Evolutionary conservation across 768 basidiomycete species (phyloP), one percentile per base, ranked within the genome.

Genomic region (Sarcodon aspratus): DNA sequence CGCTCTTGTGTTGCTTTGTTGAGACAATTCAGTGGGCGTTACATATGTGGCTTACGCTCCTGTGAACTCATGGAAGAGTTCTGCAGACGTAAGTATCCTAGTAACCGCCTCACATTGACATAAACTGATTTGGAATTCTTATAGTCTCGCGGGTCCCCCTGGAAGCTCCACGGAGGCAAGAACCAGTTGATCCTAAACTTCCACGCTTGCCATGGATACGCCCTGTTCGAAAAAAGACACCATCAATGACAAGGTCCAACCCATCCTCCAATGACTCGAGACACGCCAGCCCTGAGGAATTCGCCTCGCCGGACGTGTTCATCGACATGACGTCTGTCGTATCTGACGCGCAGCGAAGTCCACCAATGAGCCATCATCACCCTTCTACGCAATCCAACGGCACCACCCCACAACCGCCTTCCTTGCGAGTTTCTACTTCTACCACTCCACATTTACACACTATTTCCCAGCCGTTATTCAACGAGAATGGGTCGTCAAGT

Each of bases 1-100:
- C 76, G 89, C 42, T 90, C 87, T 3, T 95, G 91, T 58, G 86
- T 95, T 7, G 85, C 85, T 4, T 71, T 96, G n/a, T 66, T 95
- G 50, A 69, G 89, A 49, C 74, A 90, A 34, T 96, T 96, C 65
- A 92, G 89, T 55, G 88, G 86, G 53, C 76, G 91, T 43, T 96
- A 96, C 66, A 79, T 95, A 17, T 95, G 93, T 60, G 92, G 92
- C 1, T 76, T 91, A 38, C 72, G 93, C 46, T 90, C 86, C 43
- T 90, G 91, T 31, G 93, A 95, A 65, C 74, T 95, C 38, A 85
- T 96, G 76, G 92, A 95, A 60, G 93, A 95, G 63, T 93, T 94
- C 63, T 95, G 93, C 68, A 80, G 92, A 61, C 67, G 92, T 88
- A 62, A 66, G 90, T 84, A 53, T 63, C 70, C 70, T 12, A n/a